These are phyloP conservation scores for Gardenia jasminoides DNA, from an alignment of 257 asterid species.

Conservation along the genomic window DNA sequence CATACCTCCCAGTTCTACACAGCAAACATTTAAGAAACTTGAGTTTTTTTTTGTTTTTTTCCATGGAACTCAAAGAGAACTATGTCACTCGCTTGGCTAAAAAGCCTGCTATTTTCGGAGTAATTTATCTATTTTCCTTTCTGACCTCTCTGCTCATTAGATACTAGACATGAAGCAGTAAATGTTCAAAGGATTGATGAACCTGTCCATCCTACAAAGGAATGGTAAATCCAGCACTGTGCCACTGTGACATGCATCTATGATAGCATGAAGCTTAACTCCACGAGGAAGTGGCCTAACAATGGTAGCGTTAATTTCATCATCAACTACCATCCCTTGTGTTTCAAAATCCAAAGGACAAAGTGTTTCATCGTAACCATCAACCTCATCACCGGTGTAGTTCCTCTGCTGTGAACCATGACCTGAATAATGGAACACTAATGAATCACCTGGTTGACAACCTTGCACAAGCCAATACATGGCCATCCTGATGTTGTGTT, in stretches of 20 bases:
- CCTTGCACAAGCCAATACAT: conserved; percentile 90
- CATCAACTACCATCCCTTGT: conserved; percentile 81
- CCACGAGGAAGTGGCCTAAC: conserved; percentile 86
- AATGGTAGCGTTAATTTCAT: conserved; percentile 73
- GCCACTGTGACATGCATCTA: conserved; percentile 98
- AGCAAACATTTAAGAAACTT: background rate
- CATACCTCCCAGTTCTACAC: conserved; percentile 64
- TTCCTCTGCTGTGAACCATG: conserved; percentile 86
- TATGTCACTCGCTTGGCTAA: conserved; percentile 1
- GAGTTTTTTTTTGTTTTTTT: background rate
- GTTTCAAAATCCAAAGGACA: conserved; percentile 76
- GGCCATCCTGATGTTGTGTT: conserved; percentile 88
- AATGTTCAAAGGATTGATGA: conserved; percentile 4
- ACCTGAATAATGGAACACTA: conserved; percentile 87
- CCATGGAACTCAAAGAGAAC: background rate
- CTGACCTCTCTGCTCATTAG: background rate
- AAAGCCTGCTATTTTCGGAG: background rate
- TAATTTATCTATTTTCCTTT: background rate
- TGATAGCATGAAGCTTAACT: conserved; percentile 86
- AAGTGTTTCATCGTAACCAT: conserved; percentile 89
- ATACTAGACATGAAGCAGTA: background rate
- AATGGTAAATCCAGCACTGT: conserved; percentile 78
- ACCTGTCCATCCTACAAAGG: conserved; percentile 98
- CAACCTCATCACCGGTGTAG: conserved; percentile 88
- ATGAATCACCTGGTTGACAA: conserved; percentile 91